phyloP scores from a whole-genome alignment of 129 eudicot species.

The Ambrosia artemisiifolia region DNA sequence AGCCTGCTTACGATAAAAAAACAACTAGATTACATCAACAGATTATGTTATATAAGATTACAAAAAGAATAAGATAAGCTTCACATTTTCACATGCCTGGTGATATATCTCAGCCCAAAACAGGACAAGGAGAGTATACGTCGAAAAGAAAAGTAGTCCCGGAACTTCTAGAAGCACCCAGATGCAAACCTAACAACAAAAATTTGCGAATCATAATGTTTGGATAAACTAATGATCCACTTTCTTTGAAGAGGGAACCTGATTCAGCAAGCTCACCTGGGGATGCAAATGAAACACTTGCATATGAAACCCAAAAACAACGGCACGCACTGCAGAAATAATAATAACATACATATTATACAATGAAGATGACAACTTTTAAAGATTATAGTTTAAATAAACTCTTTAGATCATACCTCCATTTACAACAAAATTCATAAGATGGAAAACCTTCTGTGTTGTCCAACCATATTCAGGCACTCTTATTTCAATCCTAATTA shows the following conservation, averaged over 20 bases:
- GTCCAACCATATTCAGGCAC: conserved; percentile 93
- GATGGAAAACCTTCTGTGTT: conserved; percentile 72
- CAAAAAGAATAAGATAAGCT: neutral
- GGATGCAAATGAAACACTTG: conserved; percentile 39
- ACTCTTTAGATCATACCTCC: conserved; percentile 51
- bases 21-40: neutral
- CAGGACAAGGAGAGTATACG: conserved; percentile 88
- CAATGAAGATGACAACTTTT: neutral
- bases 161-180: conserved; percentile 68
- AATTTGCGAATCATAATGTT: neutral
- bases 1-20: conserved; percentile 27
- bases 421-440: conserved; percentile 75
- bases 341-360: neutral
- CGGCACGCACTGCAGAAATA: conserved; percentile 31
- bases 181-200: conserved; percentile 47
- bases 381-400: neutral
- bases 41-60: neutral
- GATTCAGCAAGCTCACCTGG: conserved; percentile 20
- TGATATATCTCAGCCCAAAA: conserved; percentile 97
- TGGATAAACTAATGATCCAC: neutral
- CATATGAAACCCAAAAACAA: conserved; percentile 40
- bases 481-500: conserved; percentile 69
- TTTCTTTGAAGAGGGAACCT: neutral
- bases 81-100: conserved; percentile 48
- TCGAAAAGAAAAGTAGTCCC: conserved; percentile 78